These are phyloP conservation scores for Pestalotiopsis sp. DNA, from an alignment of 2,329 filamentous ascomycete genomes.

Conservation along the genomic window DNA sequence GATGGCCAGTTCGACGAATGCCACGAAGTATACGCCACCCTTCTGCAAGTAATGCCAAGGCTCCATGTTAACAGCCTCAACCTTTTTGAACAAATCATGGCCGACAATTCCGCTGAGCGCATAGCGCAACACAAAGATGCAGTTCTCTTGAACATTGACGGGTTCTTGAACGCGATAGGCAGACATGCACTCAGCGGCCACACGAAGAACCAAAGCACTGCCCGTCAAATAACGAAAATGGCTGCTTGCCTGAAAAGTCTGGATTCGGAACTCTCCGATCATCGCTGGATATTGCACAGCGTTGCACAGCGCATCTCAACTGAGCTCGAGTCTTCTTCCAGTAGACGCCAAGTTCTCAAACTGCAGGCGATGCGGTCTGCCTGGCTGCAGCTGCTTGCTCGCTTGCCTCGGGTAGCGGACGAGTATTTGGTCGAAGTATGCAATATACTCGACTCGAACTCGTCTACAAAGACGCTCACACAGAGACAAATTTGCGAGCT, in stretches of 20 bases:
- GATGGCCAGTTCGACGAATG: neutral
- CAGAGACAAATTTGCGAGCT: constrained; percentile 26
- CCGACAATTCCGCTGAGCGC: constrained; percentile 20
- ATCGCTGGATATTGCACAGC: constrained; percentile 24
- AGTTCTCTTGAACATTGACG: constrained; percentile 15
- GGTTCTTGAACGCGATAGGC: constrained; percentile 20
- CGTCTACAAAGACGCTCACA: constrained; percentile 18
- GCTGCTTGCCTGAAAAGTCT: constrained; percentile 21
- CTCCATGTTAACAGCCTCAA: constrained; percentile 27
- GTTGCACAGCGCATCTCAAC: constrained; percentile 19
- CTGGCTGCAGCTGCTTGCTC: constrained; percentile 31
- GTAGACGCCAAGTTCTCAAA: constrained; percentile 10
- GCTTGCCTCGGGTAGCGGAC: constrained; percentile 24
- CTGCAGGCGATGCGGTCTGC: constrained; percentile 20
- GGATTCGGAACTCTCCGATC: constrained; percentile 12
- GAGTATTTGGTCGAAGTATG: constrained; percentile 23
- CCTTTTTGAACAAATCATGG: constrained; percentile 26
- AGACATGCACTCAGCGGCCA: neutral
- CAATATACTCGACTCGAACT: constrained; percentile 24
- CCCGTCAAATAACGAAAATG: constrained; percentile 29
- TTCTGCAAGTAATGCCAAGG: constrained; percentile 24
- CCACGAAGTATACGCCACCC: constrained; percentile 19
- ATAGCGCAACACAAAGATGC: constrained; percentile 15
- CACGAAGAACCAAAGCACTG: constrained; percentile 4
- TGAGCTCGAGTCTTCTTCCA: neutral